These are phyloP conservation scores for Podospora bellae-mahoneyi DNA, from an alignment of 495 filamentous ascomycete genomes.

Conservation along the genomic window DNA sequence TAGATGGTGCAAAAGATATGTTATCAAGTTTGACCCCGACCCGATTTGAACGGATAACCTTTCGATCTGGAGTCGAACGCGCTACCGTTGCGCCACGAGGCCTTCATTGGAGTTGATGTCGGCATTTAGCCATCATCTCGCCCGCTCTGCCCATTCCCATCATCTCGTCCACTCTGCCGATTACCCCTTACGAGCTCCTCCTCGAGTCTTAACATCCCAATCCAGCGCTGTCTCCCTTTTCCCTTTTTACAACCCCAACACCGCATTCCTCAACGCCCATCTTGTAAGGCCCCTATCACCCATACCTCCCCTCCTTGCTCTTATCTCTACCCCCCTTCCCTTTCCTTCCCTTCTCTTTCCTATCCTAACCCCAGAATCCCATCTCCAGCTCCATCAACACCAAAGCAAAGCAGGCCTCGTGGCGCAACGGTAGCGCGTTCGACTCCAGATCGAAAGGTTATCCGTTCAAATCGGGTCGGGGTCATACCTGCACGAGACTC, in stretches of 20 bases:
- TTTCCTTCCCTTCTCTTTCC: not conserved
- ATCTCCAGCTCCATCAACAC: not conserved
- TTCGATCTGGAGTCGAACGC: conserved; percentile 17
- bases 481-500: conserved; percentile 2
- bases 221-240: too few relatives aligned
- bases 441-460: conserved; percentile 18
- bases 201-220: too few relatives aligned
- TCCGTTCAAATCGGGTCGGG: conserved; percentile 17
- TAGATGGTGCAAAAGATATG: not conserved
- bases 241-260: too few relatives aligned
- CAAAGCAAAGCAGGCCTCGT: conserved; percentile 1
- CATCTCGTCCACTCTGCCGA: too few relatives aligned
- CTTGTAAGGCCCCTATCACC: too few relatives aligned
- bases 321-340: too few relatives aligned
- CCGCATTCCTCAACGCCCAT: too few relatives aligned
- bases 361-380: not conserved
- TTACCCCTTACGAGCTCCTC: not conserved
- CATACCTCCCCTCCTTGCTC: too few relatives aligned
- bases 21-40: conserved; percentile 6
- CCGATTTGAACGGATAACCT: conserved; percentile 19
- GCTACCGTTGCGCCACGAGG: conserved; percentile 15
- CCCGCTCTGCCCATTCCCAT: too few relatives aligned
- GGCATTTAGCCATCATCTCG: not conserved
- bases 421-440: conserved; percentile 13
- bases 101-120: not conserved